Evolutionary conservation across 345 rosid genomes (phyloP), one percentile per base, ranked within the genome.

Genomic region (Excoecaria agallocha): DNA sequence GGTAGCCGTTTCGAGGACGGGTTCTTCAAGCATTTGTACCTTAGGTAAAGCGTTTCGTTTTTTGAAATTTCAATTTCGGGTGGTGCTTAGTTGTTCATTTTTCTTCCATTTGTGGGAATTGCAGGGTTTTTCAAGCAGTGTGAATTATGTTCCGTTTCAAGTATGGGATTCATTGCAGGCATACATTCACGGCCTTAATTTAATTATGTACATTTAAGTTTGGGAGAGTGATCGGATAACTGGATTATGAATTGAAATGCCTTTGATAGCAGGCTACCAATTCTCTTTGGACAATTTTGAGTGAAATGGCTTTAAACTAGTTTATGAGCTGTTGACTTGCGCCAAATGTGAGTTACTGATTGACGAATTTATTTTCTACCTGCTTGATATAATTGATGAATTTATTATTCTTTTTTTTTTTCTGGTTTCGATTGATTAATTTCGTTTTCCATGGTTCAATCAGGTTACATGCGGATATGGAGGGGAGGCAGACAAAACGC

Each of bases 1-100:
- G 52, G 56, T 6, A 81, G 82, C 78, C 90, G 90, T 8, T 93
- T 13, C 85, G 93, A 94, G 86, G 94, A 71, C 84, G 94, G 57
- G 75, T 91, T 68, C 93, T 91, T 66, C 88, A 89, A 85, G 98
- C 98, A 20, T 89, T 93, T 78, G 93, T 93, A n/a, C 98, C 97
- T 0, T 97, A 91, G 98, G 95, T 80, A 79, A 79, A 86, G 61
- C 58, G 68, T 16, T 13, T 50, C 49, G 56, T 41, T 35, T 20
- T 0, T 49, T 55, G 22, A 20, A 41, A 46, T 7, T 51, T 51
- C 5, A 15, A 13, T 72, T 68, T 4, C 1, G 3, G 30, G 11
- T 8, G 8, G 19, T 22, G 0, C 43, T 74, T 68, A 11, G 8
- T 66, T 77, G 11, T 15, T 17, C 22, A 49, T 49, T 20, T 17